Evolutionary conservation across 345 rosid species (phyloP), one percentile per base, ranked within the genome.

Genomic region (Theobroma cacao): DNA sequence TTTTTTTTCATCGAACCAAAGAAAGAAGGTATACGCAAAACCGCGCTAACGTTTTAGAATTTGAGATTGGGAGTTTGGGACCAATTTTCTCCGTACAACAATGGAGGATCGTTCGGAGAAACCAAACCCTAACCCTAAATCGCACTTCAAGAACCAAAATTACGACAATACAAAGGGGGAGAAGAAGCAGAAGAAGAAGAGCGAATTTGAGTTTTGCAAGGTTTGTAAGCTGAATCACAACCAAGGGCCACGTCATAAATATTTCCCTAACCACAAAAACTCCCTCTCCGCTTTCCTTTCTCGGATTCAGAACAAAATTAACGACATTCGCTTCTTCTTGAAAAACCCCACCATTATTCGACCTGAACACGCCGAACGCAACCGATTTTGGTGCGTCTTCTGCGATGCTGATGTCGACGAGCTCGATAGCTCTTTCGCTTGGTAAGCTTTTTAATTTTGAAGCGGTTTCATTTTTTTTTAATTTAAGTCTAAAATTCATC

Each of bases 341-440:
- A 90, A 75, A 69, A 90, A 85, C 80, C 97, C 97, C 80, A 82
- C 65, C 83, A 24, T 81, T 72, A 82, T 92, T 55, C 87, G 85
- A 26, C 85, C 90, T 11, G 91, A 90, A 56, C 86, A 81, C 78
- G 86, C 90, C 70, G 87, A 89, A 45, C 86, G 81, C 48, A 89
- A 88, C 81, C 90, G 95, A 74, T 81, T 92, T 47, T 90, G 98
- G 98, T 91, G 96, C 82, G 89, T 90, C 83, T 88, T 94, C 87
- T 96, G 99, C 73, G 98, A 91, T 38, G 52, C 75, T 56, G 97
- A 91, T 60, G 72, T 94, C 24, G 82, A 79, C 50, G 99, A 94
- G 83, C 76, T 80, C 24, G 87, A 80, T 38, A 91, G 93, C 87
- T 85, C 87, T 79, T 89, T 94, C 31, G 91, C 93, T 64, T 91